phyloP scores from a whole-genome alignment of 257 asterid species.

The Forsythia suspensa region DNA sequence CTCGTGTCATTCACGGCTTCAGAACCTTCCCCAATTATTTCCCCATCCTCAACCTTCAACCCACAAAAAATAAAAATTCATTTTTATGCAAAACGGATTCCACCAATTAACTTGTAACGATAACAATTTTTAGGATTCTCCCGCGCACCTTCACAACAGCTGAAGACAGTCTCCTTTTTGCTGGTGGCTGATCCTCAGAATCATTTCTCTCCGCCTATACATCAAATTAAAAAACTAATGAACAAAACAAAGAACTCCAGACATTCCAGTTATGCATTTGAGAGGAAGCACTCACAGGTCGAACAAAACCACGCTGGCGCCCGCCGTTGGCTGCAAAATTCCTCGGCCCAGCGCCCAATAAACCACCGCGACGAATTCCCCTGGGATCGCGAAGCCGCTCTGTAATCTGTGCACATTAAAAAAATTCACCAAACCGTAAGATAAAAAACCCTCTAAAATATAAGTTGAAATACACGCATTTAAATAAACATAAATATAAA shows the following conservation, averaged over 20 bases:
- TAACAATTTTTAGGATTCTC: background rate
- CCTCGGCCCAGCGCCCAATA: conserved; percentile 68
- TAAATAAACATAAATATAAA: background rate
- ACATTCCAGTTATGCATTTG: background rate
- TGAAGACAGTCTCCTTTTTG: conserved; percentile 84
- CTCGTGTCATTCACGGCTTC: conserved; percentile 35
- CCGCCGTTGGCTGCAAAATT: conserved; percentile 66
- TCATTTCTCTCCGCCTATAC: conserved; percentile 80
- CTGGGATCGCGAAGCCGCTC: conserved; percentile 95
- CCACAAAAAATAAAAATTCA: conserved; percentile 14
- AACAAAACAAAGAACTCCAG: background rate
- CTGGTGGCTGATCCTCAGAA: conserved; percentile 80
- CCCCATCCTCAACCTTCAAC: conserved; percentile 74
- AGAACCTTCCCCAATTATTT: conserved; percentile 50
- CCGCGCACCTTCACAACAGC: conserved; percentile 86
- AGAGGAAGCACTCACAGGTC: conserved; percentile 51
- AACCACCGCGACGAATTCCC: conserved; percentile 91
- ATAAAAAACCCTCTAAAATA: background rate
- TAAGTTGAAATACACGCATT: background rate
- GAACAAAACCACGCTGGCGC: conserved; percentile 82
- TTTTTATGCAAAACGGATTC: background rate
- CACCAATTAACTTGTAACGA: background rate
- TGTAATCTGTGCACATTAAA: conserved; percentile 51
- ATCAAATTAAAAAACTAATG: conserved; percentile 7
- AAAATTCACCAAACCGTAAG: too few species aligned